These are phyloP conservation scores for Marasmius oreades DNA, from an alignment of 1,284 basidiomycete species.

Conservation along the genomic window DNA sequence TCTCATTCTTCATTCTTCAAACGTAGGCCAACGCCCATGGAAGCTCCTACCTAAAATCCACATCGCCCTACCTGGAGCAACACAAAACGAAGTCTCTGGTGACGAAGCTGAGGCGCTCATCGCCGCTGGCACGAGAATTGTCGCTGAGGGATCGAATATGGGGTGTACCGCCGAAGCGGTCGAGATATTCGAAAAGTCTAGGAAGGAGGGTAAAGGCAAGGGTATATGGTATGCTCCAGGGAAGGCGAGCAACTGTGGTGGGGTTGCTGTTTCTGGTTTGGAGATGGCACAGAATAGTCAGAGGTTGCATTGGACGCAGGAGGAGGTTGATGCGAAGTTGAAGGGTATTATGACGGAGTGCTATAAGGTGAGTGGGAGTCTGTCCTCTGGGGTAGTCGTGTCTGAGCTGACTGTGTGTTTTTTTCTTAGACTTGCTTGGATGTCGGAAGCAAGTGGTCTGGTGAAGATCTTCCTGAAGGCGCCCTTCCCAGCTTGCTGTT, in stretches of 20 bases:
- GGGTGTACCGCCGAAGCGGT: slow-evolving; percentile 73
- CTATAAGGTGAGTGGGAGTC: slow-evolving; percentile 38
- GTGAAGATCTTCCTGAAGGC: slow-evolving; percentile 36
- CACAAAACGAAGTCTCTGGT: slow-evolving; percentile 77
- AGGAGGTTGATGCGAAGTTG: slow-evolving; percentile 70
- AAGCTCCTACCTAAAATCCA: slow-evolving; percentile 65
- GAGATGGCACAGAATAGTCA: slow-evolving; percentile 84
- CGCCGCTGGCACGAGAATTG: slow-evolving; percentile 67
- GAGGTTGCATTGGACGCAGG: slow-evolving; percentile 61
- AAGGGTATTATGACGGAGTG: slow-evolving; percentile 76
- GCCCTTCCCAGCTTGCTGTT: slow-evolving; percentile 60
- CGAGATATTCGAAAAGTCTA: slow-evolving; percentile 67
- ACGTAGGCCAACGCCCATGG: slow-evolving; percentile 62
- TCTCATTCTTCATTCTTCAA: slow-evolving; percentile 5
- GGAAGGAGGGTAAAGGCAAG: slow-evolving; percentile 39
- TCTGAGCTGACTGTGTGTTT: slow-evolving; percentile 11
- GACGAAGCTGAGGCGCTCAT: slow-evolving; percentile 72
- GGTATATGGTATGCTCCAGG: slow-evolving; percentile 71
- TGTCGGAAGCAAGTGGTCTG: slow-evolving; percentile 60
- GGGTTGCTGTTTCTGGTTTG: slow-evolving; percentile 70
- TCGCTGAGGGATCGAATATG: slow-evolving; percentile 82
- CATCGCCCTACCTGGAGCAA: slow-evolving; percentile 75
- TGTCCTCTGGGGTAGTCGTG: background rate
- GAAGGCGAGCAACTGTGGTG: slow-evolving; percentile 71
- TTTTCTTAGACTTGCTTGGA: slow-evolving; percentile 46